These are phyloP conservation scores for Macrolepiota fuliginosa DNA, from an alignment of 768 basidiomycete species.

Conservation along the genomic window DNA sequence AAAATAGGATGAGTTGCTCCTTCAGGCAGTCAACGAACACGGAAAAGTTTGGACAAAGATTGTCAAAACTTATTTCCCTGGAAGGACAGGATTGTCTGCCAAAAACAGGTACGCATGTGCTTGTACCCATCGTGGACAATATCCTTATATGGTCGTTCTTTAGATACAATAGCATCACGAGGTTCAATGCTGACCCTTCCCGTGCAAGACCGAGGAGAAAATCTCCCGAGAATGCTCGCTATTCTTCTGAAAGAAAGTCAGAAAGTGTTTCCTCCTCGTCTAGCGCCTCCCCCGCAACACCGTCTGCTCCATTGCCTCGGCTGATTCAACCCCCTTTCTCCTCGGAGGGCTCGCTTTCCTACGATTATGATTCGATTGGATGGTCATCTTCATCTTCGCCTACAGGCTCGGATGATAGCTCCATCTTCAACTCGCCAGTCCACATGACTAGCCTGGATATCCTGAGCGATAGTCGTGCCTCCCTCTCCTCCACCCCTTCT, in stretches of 20 bases:
- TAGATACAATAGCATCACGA: slow-evolving; percentile 53
- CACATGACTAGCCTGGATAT: slow-evolving; percentile 8
- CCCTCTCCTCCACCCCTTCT: slow-evolving; percentile 25
- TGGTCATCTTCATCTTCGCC: slow-evolving; percentile 33
- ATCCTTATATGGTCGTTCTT: slow-evolving; percentile 8
- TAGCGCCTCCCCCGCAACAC: slow-evolving; percentile 38
- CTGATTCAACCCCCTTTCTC: slow-evolving; percentile 13
- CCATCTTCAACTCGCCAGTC: slow-evolving; percentile 22
- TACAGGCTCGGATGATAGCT: slow-evolving; percentile 26
- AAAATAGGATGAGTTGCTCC: slow-evolving; percentile 47
- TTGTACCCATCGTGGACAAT: neutral
- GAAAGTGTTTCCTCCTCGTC: slow-evolving; percentile 42
- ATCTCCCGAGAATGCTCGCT: slow-evolving; percentile 31
- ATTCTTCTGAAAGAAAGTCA: slow-evolving; percentile 28
- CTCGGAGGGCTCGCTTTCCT: slow-evolving; percentile 15
- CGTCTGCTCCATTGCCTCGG: slow-evolving; percentile 22
- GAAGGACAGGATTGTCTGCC: slow-evolving; percentile 55
- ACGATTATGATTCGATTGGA: slow-evolving; percentile 21
- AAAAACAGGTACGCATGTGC: slow-evolving; percentile 48
- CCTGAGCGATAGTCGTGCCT: slow-evolving; percentile 16
- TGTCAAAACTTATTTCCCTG: slow-evolving; percentile 59
- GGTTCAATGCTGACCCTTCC: slow-evolving; percentile 40
- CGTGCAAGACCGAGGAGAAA: slow-evolving; percentile 35
- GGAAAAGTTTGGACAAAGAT: slow-evolving; percentile 65
- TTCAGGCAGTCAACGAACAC: slow-evolving; percentile 52